These are phyloP conservation scores for Aspergillus quadrilineatus DNA, from an alignment of 2,329 filamentous ascomycete species.

Conservation along the genomic window DNA sequence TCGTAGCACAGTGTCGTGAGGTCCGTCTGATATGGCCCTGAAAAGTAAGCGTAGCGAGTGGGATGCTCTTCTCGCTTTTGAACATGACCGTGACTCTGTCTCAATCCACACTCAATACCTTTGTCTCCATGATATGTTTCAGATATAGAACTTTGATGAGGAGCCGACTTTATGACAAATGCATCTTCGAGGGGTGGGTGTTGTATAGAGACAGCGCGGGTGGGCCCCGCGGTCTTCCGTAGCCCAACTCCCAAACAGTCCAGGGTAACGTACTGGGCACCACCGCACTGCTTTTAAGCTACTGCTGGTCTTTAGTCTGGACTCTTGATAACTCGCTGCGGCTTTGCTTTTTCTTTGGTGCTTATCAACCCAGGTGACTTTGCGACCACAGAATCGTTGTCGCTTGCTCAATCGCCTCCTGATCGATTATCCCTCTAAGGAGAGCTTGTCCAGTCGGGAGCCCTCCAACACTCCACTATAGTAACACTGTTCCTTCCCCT, in stretches of 20 bases:
- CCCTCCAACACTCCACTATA: conserved; percentile 11
- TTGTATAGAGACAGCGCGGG: not conserved
- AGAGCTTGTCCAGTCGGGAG: conserved; percentile 8
- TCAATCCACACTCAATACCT: too few species aligned
- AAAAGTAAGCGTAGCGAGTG: not conserved
- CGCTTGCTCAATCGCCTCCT: conserved; percentile 7
- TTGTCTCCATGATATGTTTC: too few species aligned
- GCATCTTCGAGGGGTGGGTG: too few species aligned
- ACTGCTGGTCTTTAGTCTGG: conserved; percentile 1
- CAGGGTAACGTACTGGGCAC: not conserved
- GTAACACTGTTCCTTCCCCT: conserved; percentile 9
- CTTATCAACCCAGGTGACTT: conserved; percentile 1
- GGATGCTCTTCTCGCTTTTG: too few species aligned
- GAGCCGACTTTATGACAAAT: too few species aligned
- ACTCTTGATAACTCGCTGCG: not conserved
- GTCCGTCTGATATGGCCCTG: not conserved
- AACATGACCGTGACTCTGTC: too few species aligned
- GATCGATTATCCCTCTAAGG: not conserved
- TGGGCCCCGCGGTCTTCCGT: conserved; percentile 7
- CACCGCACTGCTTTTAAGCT: not conserved
- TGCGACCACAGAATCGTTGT: not conserved
- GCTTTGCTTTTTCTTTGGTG: conserved; percentile 6
- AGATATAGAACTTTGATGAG: too few species aligned
- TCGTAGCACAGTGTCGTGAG: not conserved
- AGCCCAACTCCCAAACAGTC: not conserved